A percentile compares a stretch with the other conserved stretches of the same genome.
These are phyloP conservation scores for Phytophthora sp. DNA, from an alignment of 352 stramenopile genomes.

Conservation along the genomic window DNA sequence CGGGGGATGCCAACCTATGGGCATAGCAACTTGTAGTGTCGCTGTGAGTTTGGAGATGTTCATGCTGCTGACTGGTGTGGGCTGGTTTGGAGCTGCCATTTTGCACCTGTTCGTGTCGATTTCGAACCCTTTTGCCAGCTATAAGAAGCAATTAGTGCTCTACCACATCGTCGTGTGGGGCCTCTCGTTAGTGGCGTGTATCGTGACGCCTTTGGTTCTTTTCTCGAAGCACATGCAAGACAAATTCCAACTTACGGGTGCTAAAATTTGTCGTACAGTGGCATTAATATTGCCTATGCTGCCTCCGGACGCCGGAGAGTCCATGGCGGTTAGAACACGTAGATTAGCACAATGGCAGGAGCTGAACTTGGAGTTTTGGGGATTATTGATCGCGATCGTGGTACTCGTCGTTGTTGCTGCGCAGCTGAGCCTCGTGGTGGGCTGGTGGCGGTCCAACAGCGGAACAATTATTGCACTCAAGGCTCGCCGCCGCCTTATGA, in stretches of 20 bases:
- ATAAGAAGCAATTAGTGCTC: constrained; percentile 61
- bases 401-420: constrained; percentile 66
- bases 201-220: constrained; percentile 48
- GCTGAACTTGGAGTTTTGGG: constrained; percentile 69
- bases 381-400: constrained; percentile 57
- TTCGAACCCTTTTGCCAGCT: constrained; percentile 78
- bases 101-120: constrained; percentile 76
- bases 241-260: constrained; percentile 47
- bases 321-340: constrained; percentile 2
- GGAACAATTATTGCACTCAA: constrained; percentile 76
- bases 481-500: constrained; percentile 72
- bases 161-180: constrained; percentile 68
- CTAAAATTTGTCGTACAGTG: constrained; percentile 60
- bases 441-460: constrained; percentile 82
- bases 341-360: constrained; percentile 60
- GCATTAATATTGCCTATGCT: constrained; percentile 56
- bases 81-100: constrained; percentile 76
- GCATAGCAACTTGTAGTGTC: constrained; percentile 42
- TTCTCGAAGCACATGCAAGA: constrained; percentile 46
- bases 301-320: constrained; percentile 38
- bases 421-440: constrained; percentile 64
- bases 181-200: constrained; percentile 46
- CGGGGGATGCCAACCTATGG: constrained; percentile 47
- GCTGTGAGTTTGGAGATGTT: constrained; percentile 62
- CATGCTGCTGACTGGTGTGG: constrained; percentile 60